These are phyloP conservation scores for Pseudogymnoascus sp. DNA, from an alignment of 2,329 filamentous ascomycete genomes.

Conservation along the genomic window DNA sequence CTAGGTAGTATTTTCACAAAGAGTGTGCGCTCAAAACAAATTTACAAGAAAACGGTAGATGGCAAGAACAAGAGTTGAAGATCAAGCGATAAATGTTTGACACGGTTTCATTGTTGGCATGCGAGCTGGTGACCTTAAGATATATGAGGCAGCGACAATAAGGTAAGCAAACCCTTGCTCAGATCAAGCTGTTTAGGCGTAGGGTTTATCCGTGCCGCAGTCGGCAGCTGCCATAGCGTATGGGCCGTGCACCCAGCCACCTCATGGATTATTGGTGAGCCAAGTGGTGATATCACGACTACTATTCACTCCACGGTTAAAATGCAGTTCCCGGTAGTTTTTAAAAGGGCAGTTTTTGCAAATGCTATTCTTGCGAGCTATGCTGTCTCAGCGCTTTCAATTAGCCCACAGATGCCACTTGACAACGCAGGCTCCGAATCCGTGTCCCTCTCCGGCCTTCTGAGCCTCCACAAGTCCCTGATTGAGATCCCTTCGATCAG, in stretches of 20 bases:
- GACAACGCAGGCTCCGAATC: conserved; percentile 13
- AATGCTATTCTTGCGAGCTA: conserved; percentile 16
- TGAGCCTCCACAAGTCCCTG: conserved; percentile 57
- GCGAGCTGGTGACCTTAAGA: neutral
- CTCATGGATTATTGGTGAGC: neutral
- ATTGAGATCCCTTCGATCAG: conserved; percentile 56
- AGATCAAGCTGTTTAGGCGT: conserved; percentile 10
- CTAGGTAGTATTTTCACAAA: conserved; percentile 4
- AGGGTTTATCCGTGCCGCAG: conserved; percentile 5
- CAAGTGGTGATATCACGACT: conserved; percentile 1
- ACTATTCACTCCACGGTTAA: neutral
- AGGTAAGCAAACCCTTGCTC: conserved; percentile 9
- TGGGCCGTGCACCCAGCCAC: neutral
- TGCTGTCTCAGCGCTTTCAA: conserved; percentile 13
- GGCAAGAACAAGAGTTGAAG: neutral
- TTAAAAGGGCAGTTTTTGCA: neutral
- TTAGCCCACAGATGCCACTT: conserved; percentile 16
- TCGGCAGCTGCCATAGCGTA: neutral
- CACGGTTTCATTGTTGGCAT: conserved; percentile 8
- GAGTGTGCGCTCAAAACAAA: neutral
- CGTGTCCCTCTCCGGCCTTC: conserved; percentile 34
- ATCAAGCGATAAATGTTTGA: conserved; percentile 2
- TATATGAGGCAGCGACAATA: neutral
- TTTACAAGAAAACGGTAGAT: neutral
- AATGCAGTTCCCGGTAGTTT: neutral